These are phyloP conservation scores for Aspergillus melleus DNA, from an alignment of 2,329 filamentous ascomycete species.

Conservation along the genomic window DNA sequence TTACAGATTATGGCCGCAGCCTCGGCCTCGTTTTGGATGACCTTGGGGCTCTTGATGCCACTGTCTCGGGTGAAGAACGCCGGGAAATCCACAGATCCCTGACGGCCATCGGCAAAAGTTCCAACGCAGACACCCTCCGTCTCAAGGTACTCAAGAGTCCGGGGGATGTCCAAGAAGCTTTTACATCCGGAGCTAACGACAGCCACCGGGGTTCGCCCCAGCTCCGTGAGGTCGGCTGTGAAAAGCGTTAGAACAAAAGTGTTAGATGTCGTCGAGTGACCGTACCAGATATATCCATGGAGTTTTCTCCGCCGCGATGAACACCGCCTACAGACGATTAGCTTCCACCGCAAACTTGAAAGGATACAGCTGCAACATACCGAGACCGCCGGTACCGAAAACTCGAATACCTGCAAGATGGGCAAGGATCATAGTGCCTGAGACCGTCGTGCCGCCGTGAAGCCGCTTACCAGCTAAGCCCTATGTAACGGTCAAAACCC, in stretches of 20 bases:
- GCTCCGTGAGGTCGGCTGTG: constrained; percentile 82
- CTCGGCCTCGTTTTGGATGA: constrained; percentile 72
- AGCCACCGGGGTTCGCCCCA: constrained; percentile 83
- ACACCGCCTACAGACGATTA: constrained; percentile 64
- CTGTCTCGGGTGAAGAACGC: constrained; percentile 92
- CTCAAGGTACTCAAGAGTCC: constrained; percentile 79
- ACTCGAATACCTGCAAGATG: constrained; percentile 83
- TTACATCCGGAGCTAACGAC: constrained; percentile 92
- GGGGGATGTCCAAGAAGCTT: constrained; percentile 88
- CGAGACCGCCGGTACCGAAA: constrained; percentile 92
- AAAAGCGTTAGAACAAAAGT: background rate
- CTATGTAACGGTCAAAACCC: constrained; percentile 36
- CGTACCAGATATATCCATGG: constrained; percentile 78
- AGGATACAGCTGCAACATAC: constrained; percentile 23
- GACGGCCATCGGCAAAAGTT: constrained; percentile 83
- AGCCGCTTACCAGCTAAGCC: constrained; percentile 66
- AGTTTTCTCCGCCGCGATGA: constrained; percentile 80
- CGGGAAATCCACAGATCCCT: constrained; percentile 76
- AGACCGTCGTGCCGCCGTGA: constrained; percentile 89
- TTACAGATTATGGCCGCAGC: constrained; percentile 82
- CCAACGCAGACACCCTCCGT: constrained; percentile 74
- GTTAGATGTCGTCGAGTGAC: background rate
- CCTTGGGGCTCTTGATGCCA: constrained; percentile 73
- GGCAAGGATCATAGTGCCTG: constrained; percentile 89
- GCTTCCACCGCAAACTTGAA: background rate